Evolutionary conservation across 192 early-diverging fungal genomes (phyloP).

Genomic region (Thamnidium elegans): DNA sequence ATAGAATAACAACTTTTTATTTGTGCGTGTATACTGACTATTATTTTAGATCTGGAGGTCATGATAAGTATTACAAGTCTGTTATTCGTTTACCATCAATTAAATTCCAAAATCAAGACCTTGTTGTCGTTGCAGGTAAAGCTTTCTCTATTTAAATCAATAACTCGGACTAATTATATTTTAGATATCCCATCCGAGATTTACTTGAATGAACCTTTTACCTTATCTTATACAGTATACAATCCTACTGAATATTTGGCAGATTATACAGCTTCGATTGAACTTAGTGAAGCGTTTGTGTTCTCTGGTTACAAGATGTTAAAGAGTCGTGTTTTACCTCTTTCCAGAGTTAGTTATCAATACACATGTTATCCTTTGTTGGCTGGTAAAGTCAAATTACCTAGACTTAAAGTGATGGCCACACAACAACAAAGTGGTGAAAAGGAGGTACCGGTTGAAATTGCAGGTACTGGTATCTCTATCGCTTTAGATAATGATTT

Average conservation of each 20-base stretch:
- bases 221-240: conserved; percentile 55
- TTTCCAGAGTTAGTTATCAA: conserved; percentile 44
- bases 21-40: background rate
- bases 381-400: conserved; percentile 56
- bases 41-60: conserved; percentile 5
- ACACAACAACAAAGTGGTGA: conserved; percentile 19
- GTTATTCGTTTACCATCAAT: conserved; percentile 32
- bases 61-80: conserved; percentile 26
- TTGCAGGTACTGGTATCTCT: conserved; percentile 8
- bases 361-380: conserved; percentile 62
- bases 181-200: conserved; percentile 58
- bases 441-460: conserved; percentile 20
- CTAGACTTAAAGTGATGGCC: conserved; percentile 44
- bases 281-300: conserved; percentile 70
- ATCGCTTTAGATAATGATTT: conserved; percentile 20
- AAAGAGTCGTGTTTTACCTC: conserved; percentile 54
- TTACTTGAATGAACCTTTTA: conserved; percentile 57
- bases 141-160: background rate
- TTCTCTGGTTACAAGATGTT: conserved; percentile 71
- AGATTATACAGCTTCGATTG: conserved; percentile 57
- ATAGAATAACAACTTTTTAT: background rate
- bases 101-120: conserved; percentile 32
- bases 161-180: background rate
- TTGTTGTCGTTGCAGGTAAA: conserved; percentile 40
- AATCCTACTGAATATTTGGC: conserved; percentile 54